Base-by-base conservation (phyloP, 495 filamentous ascomycete genomes). In the Penicillium bialowiezense region DNA sequence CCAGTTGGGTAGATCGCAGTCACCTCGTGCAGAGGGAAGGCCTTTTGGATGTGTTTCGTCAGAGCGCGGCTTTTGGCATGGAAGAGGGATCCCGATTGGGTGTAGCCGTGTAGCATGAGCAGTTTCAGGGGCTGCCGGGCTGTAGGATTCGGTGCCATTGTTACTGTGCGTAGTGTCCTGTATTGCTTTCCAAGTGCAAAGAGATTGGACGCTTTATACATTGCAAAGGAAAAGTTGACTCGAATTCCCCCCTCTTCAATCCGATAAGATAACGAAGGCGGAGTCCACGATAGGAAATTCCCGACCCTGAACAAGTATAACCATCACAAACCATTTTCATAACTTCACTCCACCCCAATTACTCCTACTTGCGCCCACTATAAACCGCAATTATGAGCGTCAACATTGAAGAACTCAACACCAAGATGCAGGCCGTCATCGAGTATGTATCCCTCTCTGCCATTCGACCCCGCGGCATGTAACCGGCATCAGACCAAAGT, bases 41-140 rank as follows among this genome's bases (percentile, higher is more conserved):
- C 65, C 65, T 95, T 95, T 41, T 75, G 72, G 41, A 97, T 79
- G 60, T 81, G 63, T 67, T 96, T 97, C 59, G 88, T 77, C 13
- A 97, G 77, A 18, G 90, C 91, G 66, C 86, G 85, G 54, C 87
- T 92, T 75, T 97, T 97, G 68, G 86, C 80, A 70, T 82, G 84
- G 82, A 97, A 97, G 62, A 89, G 71, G 1, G 82, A 63, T 26
- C 91, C 90, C 24, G 90, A 91, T 77, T 97, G 93, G 1, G 92
- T 96, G 82, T 87, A 97, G 69, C 92, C 76, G 44, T 78, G 74
- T 32, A 79, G 72, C 76, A 83, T 66, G 69, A 84, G 56, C 69
- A 83, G 65, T 72, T 77, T 74, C 60, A 79, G 60, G 32, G 73
- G 62, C 59, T 71, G 50, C 58, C 67, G 58, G 44, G 38, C 41